phyloP scores from a whole-genome alignment of 129 eudicot species.

The Scalesia atractyloides region DNA sequence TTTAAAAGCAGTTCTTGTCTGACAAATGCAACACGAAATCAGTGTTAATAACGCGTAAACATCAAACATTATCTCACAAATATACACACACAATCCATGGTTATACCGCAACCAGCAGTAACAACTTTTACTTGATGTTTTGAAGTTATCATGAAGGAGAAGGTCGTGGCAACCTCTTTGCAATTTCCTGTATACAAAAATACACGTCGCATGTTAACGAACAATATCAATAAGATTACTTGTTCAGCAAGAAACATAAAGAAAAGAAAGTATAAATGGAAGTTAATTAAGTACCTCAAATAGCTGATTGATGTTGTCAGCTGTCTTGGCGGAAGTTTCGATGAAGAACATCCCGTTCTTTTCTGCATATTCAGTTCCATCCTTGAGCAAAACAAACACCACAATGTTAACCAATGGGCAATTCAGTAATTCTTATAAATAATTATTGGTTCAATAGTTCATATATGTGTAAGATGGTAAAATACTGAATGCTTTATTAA shows the following conservation, averaged over 20 bases:
- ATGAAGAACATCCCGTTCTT: slow-evolving; percentile 98
- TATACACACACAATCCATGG: slow-evolving; percentile 28
- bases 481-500: no score
- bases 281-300: slow-evolving; percentile 68
- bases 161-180: slow-evolving; percentile 85
- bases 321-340: slow-evolving; percentile 98
- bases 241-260: background rate
- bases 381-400: slow-evolving; percentile 46
- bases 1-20: slow-evolving; percentile 2
- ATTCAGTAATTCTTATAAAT: no score
- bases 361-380: slow-evolving; percentile 80
- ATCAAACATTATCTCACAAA: slow-evolving; percentile 30
- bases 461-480: no score
- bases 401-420: background rate
- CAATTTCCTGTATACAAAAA: slow-evolving; percentile 64
- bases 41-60: slow-evolving; percentile 11
- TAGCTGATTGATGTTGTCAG: slow-evolving; percentile 97
- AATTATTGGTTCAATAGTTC: no score
- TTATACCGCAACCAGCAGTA: slow-evolving; percentile 18
- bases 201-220: background rate
- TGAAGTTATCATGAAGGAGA: slow-evolving; percentile 38
- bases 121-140: slow-evolving; percentile 16
- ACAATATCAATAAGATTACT: background rate
- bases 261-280: slow-evolving; percentile 10
- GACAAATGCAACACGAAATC: slow-evolving; percentile 29